Conservation (phyloP, 352 stramenopile genomes). For the Hyaloperonospora brassicae region DNA sequence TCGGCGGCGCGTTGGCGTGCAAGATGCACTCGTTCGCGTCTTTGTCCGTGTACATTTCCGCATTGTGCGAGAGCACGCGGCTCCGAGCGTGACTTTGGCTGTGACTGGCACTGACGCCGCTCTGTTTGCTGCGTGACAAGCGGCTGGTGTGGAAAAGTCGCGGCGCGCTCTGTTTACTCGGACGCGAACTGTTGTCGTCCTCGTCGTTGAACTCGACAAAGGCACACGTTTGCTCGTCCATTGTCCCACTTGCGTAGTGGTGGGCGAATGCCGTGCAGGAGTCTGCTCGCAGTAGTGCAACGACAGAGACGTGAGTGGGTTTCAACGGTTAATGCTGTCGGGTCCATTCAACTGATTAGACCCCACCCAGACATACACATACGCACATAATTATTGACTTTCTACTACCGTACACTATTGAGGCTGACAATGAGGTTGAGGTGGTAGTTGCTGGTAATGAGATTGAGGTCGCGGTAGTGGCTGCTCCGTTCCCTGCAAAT, state of each 20-base stretch:
- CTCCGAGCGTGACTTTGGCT: slow-evolving; percentile 21
- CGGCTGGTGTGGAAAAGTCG: slow-evolving; percentile 9
- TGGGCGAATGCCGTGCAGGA: too few relatives aligned
- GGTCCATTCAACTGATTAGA: too few relatives aligned
- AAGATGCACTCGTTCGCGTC: slow-evolving; percentile 68
- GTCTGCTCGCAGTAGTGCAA: too few relatives aligned
- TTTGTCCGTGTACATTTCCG: slow-evolving; percentile 37
- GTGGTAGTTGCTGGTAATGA: too few relatives aligned
- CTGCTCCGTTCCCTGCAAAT: too few relatives aligned
- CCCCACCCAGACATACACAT: too few relatives aligned
- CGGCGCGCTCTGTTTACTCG: slow-evolving; percentile 6
- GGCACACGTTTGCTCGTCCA: slow-evolving; percentile 49
- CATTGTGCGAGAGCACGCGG: slow-evolving; percentile 21
- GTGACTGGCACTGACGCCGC: slow-evolving; percentile 24
- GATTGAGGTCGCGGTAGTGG: too few relatives aligned
- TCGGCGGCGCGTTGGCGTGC: slow-evolving; percentile 51
- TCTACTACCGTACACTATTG: too few relatives aligned
- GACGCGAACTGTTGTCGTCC: slow-evolving; percentile 13
- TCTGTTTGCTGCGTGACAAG: slow-evolving; percentile 23
- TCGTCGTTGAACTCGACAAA: slow-evolving; percentile 41
- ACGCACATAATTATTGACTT: too few relatives aligned
- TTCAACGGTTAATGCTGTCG: too few relatives aligned
- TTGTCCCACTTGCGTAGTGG: slow-evolving; percentile 18
- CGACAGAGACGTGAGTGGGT: too few relatives aligned
- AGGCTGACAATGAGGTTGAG: too few relatives aligned